phyloP scores from a whole-genome alignment of 768 basidiomycete species.

The Trametes cubensis region DNA sequence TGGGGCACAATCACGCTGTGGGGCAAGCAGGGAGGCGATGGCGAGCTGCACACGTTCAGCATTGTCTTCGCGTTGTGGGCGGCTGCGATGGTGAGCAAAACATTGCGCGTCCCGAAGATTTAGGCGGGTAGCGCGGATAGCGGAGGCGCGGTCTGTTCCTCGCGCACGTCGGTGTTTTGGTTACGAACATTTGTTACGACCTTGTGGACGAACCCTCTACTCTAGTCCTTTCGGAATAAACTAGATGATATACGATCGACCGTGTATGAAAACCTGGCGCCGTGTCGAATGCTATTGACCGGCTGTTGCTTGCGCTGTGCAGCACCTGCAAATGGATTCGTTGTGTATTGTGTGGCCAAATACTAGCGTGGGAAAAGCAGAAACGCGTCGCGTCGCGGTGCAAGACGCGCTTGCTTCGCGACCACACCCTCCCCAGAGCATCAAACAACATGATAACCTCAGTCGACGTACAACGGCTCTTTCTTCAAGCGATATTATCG shows the following conservation, averaged over 20 bases:
- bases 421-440: background rate
- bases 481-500: conserved; percentile 78
- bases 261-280: background rate
- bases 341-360: conserved; percentile 3
- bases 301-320: too few relatives aligned
- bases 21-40: conserved; percentile 69
- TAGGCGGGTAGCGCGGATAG: conserved; percentile 34
- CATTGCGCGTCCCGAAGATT: conserved; percentile 81
- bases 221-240: conserved; percentile 10
- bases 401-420: conserved; percentile 27
- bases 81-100: conserved; percentile 98
- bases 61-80: conserved; percentile 86
- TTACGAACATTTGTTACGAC: conserved; percentile 23
- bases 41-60: conserved; percentile 83
- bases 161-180: background rate
- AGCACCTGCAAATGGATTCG: too few relatives aligned
- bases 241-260: conserved; percentile 1
- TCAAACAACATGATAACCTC: conserved; percentile 39
- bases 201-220: conserved; percentile 14
- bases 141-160: background rate
- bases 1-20: conserved; percentile 74
- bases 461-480: conserved; percentile 74
- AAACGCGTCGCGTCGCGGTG: conserved; percentile 27
- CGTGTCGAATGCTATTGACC: background rate
- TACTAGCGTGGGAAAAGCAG: conserved; percentile 13